These are phyloP conservation scores for Beauveria sp. DNA, from an alignment of 2,329 filamentous ascomycete species.

Conservation along the genomic window DNA sequence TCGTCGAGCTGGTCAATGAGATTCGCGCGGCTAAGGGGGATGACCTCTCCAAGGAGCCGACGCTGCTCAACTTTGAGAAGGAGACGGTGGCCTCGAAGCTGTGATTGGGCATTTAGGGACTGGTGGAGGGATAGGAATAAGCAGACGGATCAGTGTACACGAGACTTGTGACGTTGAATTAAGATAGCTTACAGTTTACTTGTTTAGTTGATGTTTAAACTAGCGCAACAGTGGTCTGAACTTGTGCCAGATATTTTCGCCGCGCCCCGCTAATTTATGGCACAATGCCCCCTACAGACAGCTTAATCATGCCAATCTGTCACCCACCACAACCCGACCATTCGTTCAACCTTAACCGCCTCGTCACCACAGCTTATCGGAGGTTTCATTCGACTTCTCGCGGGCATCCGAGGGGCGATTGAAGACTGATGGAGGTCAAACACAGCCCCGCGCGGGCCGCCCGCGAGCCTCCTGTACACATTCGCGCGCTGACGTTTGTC, in stretches of 20 bases:
- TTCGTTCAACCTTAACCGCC: neutral
- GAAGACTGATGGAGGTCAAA: conserved; percentile 9
- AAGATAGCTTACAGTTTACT: too few species aligned
- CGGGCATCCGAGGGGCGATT: neutral
- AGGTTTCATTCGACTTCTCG: too few species aligned
- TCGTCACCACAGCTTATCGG: neutral
- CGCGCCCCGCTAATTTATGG: neutral
- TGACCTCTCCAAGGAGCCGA: conserved; percentile 21
- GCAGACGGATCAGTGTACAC: too few species aligned
- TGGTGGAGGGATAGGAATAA: too few species aligned
- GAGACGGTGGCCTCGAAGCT: neutral
- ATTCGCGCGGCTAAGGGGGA: conserved; percentile 32
- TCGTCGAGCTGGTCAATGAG: conserved; percentile 59
- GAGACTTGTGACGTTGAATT: too few species aligned
- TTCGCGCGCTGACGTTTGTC: conserved; percentile 23
- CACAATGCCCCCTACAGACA: conserved; percentile 10
- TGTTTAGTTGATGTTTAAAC: too few species aligned
- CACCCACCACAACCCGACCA: neutral
- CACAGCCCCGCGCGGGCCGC: neutral
- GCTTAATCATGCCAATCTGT: neutral
- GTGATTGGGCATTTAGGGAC: neutral
- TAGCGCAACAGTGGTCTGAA: too few species aligned
- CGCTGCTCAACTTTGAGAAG: conserved; percentile 19
- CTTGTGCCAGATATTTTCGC: too few species aligned
- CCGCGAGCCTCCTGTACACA: conserved; percentile 17